phyloP scores from a whole-genome alignment of 2,329 filamentous ascomycete species.

The Elsinoe arachidis region DNA sequence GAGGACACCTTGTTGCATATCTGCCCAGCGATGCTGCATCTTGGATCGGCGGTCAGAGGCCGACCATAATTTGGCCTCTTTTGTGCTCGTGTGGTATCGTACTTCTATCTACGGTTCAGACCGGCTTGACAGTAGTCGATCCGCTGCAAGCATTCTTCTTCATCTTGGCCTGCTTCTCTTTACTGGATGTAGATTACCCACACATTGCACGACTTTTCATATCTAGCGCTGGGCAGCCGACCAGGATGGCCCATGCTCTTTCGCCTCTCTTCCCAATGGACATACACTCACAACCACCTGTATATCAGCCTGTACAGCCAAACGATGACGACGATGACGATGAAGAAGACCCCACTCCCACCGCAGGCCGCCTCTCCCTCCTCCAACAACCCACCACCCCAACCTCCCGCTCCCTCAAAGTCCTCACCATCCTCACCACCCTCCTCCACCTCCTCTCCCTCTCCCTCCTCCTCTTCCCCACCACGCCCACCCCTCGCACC shows the following conservation, averaged over 20 bases:
- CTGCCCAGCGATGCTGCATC: background rate
- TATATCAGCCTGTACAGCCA: background rate
- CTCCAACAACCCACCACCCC: background rate
- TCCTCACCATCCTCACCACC: background rate
- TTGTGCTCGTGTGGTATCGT: slow-evolving; percentile 4
- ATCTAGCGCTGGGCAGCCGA: background rate
- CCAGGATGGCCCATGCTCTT: background rate
- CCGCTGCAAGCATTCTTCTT: background rate
- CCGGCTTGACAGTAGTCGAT: background rate
- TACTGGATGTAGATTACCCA: slow-evolving; percentile 6
- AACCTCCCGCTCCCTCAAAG: background rate
- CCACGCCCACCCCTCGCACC: background rate
- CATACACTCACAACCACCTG: background rate
- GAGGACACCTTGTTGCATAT: slow-evolving; percentile 7
- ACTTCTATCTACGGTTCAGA: background rate
- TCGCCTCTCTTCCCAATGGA: background rate
- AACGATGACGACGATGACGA: background rate
- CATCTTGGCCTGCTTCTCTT: background rate
- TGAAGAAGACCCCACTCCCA: background rate
- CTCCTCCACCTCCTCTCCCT: background rate
- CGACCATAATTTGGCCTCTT: slow-evolving; percentile 5
- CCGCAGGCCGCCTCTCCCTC: background rate
- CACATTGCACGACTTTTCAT: background rate
- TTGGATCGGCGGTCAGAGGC: background rate
- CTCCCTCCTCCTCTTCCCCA: background rate